Base-by-base conservation (phyloP, 163 green algal genomes). In the Chlamydomonas reinhardtii region DNA sequence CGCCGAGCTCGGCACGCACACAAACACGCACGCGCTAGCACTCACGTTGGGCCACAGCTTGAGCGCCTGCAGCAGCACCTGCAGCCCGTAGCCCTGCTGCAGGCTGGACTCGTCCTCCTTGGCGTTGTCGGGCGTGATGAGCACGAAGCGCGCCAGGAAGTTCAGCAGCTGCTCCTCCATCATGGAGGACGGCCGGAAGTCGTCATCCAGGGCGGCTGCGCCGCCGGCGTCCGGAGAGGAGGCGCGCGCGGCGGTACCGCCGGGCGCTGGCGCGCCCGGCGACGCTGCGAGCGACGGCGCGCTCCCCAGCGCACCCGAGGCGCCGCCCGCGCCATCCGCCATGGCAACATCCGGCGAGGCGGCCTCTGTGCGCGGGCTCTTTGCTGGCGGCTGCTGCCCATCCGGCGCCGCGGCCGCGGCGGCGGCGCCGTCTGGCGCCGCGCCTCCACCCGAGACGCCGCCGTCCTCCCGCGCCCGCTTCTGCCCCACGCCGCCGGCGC, bases 141-240 rank as follows among this genome's bases (percentile, higher is more conserved):
- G 97, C 9, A 92, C 89, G 87, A 98, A 96, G 66, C 96, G 95
- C 43, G 96, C 88, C 29, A 99, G 78, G 86, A 99, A 99, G 84
- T 94, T 97, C n/a, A 99, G 75, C 37, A 99, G 76, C 82, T 94
- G 91, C 59, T 98, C 94, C 64, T 95, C 90, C 95, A 98, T 97
- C 5, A 82, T 80, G 17, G 88, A 43, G 4, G 79, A 82, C 70
- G 56, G 74, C 39, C 65, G 64, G 77, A 84, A 84, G 15, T 84
- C 77, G 48, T 56, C 48, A 68, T 91, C 89, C 15, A 80, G 71
- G 5, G 39, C 80, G 1, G 73, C 81, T 0, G 25, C 76, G 32
- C 25, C 77, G 29, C n/a, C 68, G 2, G 29, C 84, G 27, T 66
- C 74, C 15, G 37, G 70, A 34, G 52, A 68, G 16, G 62, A 29